phyloP scores from a whole-genome alignment of 192 early-diverging fungal species.

The Rhizoclosmatium globosum region DNA sequence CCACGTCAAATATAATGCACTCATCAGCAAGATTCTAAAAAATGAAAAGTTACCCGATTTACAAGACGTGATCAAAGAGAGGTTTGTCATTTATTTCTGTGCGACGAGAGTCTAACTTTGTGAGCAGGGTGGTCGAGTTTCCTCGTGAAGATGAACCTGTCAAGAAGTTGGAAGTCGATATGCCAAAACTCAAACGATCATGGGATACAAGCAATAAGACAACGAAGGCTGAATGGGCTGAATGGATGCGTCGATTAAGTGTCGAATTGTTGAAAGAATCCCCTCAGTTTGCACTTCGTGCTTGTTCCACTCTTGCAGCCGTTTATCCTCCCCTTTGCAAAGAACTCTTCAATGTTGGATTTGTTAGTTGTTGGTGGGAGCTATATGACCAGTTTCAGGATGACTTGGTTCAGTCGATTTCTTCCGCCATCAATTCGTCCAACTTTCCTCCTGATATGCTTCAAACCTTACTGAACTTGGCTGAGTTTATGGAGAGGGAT shows the following conservation, averaged over 20 bases:
- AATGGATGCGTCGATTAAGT: constrained; percentile 82
- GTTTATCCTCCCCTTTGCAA: constrained; percentile 69
- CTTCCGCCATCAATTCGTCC: constrained; percentile 71
- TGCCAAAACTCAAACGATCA: constrained; percentile 61
- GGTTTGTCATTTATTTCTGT: not conserved
- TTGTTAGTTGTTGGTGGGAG: constrained; percentile 90
- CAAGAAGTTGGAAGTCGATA: constrained; percentile 14
- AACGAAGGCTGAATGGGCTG: constrained; percentile 86
- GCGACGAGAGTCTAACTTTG: not conserved
- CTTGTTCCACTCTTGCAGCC: constrained; percentile 75
- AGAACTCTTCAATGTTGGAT: constrained; percentile 88
- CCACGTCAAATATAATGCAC: constrained; percentile 11
- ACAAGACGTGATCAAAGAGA: constrained; percentile 10
- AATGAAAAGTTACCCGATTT: constrained; percentile 28
- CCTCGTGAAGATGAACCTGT: not conserved
- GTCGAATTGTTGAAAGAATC: constrained; percentile 87
- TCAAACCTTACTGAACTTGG: constrained; percentile 82
- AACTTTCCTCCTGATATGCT: constrained; percentile 84
- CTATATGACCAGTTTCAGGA: constrained; percentile 82
- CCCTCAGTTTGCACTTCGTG: constrained; percentile 81
- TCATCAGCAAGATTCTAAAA: constrained; percentile 26
- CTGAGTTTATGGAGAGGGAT: constrained; percentile 94
- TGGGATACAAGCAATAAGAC: constrained; percentile 81
- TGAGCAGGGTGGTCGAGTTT: not conserved
- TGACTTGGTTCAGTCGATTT: constrained; percentile 73